phyloP scores from a whole-genome alignment of 2,329 filamentous ascomycete genomes.

The Phoma herbarum region DNA sequence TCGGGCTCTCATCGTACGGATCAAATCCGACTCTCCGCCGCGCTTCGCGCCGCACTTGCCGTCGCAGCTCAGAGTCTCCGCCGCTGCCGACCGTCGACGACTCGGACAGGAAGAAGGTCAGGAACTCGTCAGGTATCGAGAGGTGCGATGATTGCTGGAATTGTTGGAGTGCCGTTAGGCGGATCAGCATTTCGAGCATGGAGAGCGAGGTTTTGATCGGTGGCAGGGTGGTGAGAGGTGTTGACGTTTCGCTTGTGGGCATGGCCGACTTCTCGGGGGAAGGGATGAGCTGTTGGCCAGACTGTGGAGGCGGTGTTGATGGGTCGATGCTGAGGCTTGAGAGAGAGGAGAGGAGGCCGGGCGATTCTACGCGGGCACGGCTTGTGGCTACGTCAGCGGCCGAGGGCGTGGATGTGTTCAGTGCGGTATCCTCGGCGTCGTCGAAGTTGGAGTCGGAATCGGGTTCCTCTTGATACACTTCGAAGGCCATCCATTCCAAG shows the following conservation, averaged over 20 bases:
- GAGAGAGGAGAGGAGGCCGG: slow-evolving; percentile 53
- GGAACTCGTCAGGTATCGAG: slow-evolving; percentile 86
- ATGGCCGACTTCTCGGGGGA: slow-evolving; percentile 35
- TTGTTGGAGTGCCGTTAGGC: slow-evolving; percentile 86
- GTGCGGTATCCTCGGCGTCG: slow-evolving; percentile 38
- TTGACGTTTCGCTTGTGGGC: slow-evolving; percentile 21
- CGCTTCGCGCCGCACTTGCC: slow-evolving; percentile 67
- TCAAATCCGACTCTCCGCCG: slow-evolving; percentile 72
- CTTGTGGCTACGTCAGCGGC: slow-evolving; percentile 17
- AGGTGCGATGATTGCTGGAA: slow-evolving; percentile 90
- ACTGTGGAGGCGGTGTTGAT: slow-evolving; percentile 31
- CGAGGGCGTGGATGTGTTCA: slow-evolving; percentile 25
- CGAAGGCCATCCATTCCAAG: slow-evolving; percentile 89
- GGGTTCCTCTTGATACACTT: slow-evolving; percentile 76
- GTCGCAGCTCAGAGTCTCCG: slow-evolving; percentile 67
- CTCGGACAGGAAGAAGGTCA: slow-evolving; percentile 85
- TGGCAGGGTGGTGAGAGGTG: slow-evolving; percentile 47
- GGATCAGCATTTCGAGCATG: slow-evolving; percentile 86
- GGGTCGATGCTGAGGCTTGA: slow-evolving; percentile 57
- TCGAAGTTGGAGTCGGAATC: slow-evolving; percentile 64
- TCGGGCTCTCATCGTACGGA: slow-evolving; percentile 74
- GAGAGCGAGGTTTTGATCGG: slow-evolving; percentile 74
- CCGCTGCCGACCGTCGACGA: slow-evolving; percentile 72
- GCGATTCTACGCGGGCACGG: slow-evolving; percentile 50
- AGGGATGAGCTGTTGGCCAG: slow-evolving; percentile 30